Conservation (phyloP, 140 eudicot genomes). For the Erigeron philadelphicus region DNA sequence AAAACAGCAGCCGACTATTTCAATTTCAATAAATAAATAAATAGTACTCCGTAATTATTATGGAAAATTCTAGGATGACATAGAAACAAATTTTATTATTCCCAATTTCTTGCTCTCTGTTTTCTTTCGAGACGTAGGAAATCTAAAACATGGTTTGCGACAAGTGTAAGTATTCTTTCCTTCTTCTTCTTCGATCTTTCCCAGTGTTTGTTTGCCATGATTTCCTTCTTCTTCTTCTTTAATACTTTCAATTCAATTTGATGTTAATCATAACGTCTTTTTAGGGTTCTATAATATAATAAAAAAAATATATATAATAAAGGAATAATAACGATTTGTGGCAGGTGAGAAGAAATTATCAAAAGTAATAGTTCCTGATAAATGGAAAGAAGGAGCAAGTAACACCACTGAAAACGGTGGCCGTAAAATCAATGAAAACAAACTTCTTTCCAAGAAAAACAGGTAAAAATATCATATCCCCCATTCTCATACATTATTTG, state of each 20-base stretch:
- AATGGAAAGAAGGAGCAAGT: conserved; percentile 98
- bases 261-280: background rate
- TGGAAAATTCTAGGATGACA: no score
- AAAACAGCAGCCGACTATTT: no score
- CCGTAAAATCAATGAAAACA: conserved; percentile 93
- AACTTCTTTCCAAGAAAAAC: conserved; percentile 87
- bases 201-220: background rate
- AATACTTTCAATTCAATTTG: no score
- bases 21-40: no score
- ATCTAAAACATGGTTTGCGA: conserved; percentile 69
- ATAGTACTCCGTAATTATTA: no score
- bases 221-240: background rate
- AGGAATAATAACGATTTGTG: conserved; percentile 9
- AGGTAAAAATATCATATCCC: conserved; percentile 33
- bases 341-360: conserved; percentile 88
- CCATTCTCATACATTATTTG: background rate
- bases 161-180: conserved; percentile 51
- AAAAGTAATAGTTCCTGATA: conserved; percentile 93
- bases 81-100: no score
- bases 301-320: background rate
- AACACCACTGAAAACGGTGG: conserved; percentile 94
- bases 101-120: background rate
- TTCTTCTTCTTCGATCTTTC: background rate
- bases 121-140: background rate
- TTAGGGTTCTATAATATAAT: conserved; percentile 25